Percentiles rank a stretch among this genome's conserved stretches.
phyloP scores from a whole-genome alignment of 257 asterid species.

The Plantago elongata region DNA sequence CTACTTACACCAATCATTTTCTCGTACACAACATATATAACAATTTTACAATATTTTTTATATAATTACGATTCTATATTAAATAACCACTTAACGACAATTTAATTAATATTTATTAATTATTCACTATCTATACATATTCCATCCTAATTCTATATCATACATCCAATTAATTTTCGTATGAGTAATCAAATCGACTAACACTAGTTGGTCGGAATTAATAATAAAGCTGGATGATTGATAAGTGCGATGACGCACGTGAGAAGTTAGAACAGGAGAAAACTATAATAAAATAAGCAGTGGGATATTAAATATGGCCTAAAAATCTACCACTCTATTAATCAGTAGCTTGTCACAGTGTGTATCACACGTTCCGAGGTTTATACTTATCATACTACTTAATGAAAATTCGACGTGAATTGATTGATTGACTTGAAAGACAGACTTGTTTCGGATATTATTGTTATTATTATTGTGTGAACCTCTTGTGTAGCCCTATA shows the following conservation, averaged over 20 bases:
- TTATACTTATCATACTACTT: conserved; percentile 15
- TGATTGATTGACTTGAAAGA: conserved; percentile 35
- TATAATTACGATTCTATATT: too few relatives aligned
- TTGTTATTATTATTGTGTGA: conserved; percentile 6
- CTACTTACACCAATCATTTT: too few relatives aligned
- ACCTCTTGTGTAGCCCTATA: not conserved
- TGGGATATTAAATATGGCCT: conserved; percentile 21
- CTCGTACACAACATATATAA: too few relatives aligned
- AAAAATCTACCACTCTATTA: conserved; percentile 24
- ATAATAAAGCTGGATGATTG: not conserved
- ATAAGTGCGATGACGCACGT: conserved; percentile 22
- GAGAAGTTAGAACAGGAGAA: conserved; percentile 13
- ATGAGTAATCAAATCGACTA: too few relatives aligned
- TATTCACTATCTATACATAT: too few relatives aligned
- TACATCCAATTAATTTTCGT: too few relatives aligned
- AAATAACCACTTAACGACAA: too few relatives aligned
- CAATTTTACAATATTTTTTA: too few relatives aligned
- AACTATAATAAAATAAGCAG: conserved; percentile 2
- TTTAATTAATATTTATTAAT: too few relatives aligned
- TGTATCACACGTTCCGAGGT: conserved; percentile 41
- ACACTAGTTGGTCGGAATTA: not conserved
- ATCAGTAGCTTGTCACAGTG: conserved; percentile 32
- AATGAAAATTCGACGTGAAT: conserved; percentile 27
- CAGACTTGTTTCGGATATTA: conserved; percentile 14
- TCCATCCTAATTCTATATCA: too few relatives aligned